These are phyloP conservation scores for Wickerhamomyces queroliae DNA, from an alignment of 805 yeast genomes.

Conservation along the genomic window DNA sequence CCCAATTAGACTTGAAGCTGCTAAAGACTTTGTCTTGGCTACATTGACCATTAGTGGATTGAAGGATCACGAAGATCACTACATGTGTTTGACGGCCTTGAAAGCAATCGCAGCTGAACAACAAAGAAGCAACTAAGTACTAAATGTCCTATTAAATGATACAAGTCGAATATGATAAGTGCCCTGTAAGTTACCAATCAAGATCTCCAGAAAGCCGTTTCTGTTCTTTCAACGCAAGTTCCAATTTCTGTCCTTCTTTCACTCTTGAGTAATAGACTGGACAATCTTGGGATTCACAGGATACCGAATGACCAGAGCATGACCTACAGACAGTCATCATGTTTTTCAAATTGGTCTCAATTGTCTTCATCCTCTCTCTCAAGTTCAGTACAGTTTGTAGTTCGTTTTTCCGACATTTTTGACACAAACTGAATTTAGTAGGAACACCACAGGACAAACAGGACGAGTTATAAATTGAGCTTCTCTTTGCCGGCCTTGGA, in stretches of 20 bases:
- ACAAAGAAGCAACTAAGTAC: background rate
- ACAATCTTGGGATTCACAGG: conserved; percentile 63
- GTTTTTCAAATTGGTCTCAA: conserved; percentile 24
- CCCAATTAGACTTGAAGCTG: conserved; percentile 33
- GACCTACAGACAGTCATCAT: conserved; percentile 29
- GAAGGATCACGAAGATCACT: conserved; percentile 49
- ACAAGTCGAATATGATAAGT: background rate
- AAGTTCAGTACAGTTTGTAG: conserved; percentile 29
- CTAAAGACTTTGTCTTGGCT: conserved; percentile 32
- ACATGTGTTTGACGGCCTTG: conserved; percentile 34
- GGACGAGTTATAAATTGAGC: conserved; percentile 25
- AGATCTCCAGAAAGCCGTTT: conserved; percentile 3
- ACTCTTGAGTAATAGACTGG: conserved; percentile 50
- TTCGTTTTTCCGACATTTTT: conserved; percentile 29
- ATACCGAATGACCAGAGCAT: conserved; percentile 29
- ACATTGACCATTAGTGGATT: conserved; percentile 52
- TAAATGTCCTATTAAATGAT: conserved; percentile 4
- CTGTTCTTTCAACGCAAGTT: conserved; percentile 11
- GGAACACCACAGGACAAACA: conserved; percentile 17
- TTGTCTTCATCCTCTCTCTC: conserved; percentile 19
- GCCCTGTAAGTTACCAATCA: conserved; percentile 6
- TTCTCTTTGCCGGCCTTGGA: conserved; percentile 36
- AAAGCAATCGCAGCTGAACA: background rate
- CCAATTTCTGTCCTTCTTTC: conserved; percentile 30
- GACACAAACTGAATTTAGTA: conserved; percentile 25